A percentile compares a stretch with the other conserved stretches of the same genome.
These are phyloP conservation scores for Exophiala bonariae DNA, from an alignment of 2,329 filamentous ascomycete genomes.

Conservation along the genomic window DNA sequence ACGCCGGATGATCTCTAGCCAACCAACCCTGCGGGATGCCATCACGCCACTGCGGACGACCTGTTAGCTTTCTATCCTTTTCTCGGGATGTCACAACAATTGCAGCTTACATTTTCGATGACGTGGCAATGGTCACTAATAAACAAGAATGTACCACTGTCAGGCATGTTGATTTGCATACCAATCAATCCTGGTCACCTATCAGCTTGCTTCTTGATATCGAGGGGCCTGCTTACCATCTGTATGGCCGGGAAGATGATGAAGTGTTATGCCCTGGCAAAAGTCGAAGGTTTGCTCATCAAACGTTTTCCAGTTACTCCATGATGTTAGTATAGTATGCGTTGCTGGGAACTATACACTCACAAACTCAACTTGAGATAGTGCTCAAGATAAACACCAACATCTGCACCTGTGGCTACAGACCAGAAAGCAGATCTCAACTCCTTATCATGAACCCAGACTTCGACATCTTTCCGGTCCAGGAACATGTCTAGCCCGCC, in stretches of 20 bases:
- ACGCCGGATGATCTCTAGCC: constrained; percentile 26
- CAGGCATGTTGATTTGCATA: constrained; percentile 29
- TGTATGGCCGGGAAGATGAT: constrained; percentile 27
- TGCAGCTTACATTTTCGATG: constrained; percentile 26
- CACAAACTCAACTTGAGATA: constrained; percentile 28
- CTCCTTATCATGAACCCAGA: constrained; percentile 28
- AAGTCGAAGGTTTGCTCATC: constrained; percentile 28
- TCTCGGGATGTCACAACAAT: background rate
- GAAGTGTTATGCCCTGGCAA: constrained; percentile 28
- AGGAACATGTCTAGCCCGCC: constrained; percentile 27
- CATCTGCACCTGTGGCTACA: constrained; percentile 26
- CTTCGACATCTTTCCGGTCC: constrained; percentile 24
- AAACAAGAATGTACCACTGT: constrained; percentile 27
- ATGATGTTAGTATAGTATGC: constrained; percentile 3
- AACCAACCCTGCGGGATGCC: constrained; percentile 29
- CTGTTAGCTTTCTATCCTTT: constrained; percentile 3
- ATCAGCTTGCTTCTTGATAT: constrained; percentile 8
- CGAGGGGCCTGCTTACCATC: constrained; percentile 19
- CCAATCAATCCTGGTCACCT: constrained; percentile 21
- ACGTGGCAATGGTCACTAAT: constrained; percentile 29
- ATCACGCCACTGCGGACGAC: constrained; percentile 22
- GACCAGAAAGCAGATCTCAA: constrained; percentile 25
- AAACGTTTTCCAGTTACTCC: constrained; percentile 28
- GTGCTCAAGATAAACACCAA: constrained; percentile 28
- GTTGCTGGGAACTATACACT: constrained; percentile 1